A percentile compares a stretch with the other conserved stretches of the same genome.
These are phyloP conservation scores for Alternaria longipes DNA, from an alignment of 2,329 filamentous ascomycete genomes.

Conservation along the genomic window DNA sequence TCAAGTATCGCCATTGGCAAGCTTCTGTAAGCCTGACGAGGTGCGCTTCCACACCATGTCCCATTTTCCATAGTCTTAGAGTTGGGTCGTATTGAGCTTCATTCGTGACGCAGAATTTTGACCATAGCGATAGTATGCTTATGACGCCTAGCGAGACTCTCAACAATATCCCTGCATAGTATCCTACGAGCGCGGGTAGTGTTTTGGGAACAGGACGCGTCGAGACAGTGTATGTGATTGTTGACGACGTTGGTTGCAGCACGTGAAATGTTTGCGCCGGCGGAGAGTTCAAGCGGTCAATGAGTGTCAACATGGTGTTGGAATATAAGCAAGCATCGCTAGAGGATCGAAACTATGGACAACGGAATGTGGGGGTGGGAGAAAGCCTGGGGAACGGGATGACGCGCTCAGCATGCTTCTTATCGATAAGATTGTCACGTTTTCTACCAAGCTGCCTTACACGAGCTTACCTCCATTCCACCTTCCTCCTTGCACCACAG, in stretches of 20 bases:
- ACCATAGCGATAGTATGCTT: conserved; percentile 51
- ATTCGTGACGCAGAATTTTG: conserved; percentile 31
- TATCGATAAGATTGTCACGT: conserved; percentile 14
- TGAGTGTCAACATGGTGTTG: conserved; percentile 25
- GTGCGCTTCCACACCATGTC: conserved; percentile 21
- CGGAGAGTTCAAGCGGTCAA: conserved; percentile 40
- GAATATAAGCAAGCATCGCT: neutral
- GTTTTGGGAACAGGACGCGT: conserved; percentile 69
- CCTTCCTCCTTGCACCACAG: neutral
- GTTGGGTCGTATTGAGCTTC: conserved; percentile 5
- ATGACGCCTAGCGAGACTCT: conserved; percentile 56
- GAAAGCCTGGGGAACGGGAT: conserved; percentile 3
- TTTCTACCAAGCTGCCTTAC: neutral
- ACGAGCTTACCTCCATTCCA: neutral
- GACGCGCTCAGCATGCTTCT: conserved; percentile 17
- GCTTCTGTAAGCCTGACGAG: conserved; percentile 50
- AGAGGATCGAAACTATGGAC: neutral
- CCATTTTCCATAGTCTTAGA: conserved; percentile 10
- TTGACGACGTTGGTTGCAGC: conserved; percentile 72
- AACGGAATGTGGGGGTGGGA: conserved; percentile 13
- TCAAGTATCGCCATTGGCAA: conserved; percentile 55
- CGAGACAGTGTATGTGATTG: conserved; percentile 91
- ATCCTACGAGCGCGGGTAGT: conserved; percentile 56
- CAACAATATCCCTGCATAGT: conserved; percentile 56
- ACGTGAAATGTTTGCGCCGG: conserved; percentile 36